phyloP scores from a whole-genome alignment of 2,329 filamentous ascomycete species.

The Knufia fluminis region DNA sequence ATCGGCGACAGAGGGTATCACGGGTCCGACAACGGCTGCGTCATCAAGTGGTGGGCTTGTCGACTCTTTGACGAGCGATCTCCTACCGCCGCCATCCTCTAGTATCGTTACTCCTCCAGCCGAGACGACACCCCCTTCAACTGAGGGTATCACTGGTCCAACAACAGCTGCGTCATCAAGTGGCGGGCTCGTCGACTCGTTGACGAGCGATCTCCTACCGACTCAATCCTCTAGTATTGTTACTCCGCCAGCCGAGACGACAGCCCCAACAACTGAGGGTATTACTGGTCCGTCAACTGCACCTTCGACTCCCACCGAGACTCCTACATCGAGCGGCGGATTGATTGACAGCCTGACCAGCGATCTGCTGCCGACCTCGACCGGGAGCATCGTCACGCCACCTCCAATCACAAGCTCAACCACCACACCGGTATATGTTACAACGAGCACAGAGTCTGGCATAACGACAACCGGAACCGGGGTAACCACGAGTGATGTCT shows the following conservation, averaged over 20 bases:
- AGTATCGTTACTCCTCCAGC: constrained; percentile 10
- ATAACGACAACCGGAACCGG: background rate
- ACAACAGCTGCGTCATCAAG: no score
- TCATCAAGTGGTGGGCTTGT: constrained; percentile 12
- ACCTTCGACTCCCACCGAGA: background rate
- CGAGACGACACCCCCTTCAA: background rate
- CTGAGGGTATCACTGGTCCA: background rate
- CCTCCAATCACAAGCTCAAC: background rate
- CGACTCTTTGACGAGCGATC: background rate
- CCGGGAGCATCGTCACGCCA: background rate
- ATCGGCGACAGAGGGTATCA: background rate
- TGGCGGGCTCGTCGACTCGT: constrained; percentile 10
- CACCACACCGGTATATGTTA: background rate
- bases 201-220: background rate
- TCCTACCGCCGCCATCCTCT: constrained; percentile 10
- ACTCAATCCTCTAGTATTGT: no score
- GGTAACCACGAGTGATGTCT: constrained; percentile 2
- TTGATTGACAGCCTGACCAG: background rate
- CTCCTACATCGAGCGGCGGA: background rate
- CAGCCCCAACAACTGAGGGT: background rate
- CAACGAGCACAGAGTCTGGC: background rate
- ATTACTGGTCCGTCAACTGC: background rate
- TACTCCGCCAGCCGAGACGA: no score
- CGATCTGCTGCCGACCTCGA: background rate
- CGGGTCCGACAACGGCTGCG: background rate